These are phyloP conservation scores for Cupressus sempervirens DNA, from an alignment of 75 land plant species.

Conservation along the genomic window DNA sequence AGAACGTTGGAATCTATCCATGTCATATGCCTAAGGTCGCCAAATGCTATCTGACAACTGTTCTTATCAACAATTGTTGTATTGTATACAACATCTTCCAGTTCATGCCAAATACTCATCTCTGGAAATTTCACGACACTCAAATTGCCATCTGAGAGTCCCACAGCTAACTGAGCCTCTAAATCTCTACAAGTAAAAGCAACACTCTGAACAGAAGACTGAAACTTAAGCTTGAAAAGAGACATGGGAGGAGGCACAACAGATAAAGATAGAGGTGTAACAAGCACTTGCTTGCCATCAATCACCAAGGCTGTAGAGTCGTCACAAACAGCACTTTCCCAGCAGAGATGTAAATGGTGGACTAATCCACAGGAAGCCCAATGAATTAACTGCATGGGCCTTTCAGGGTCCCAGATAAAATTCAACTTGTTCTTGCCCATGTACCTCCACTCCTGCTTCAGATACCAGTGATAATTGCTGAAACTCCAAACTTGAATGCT, in stretches of 20 bases:
- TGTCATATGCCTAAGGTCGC: slow-evolving; percentile 45
- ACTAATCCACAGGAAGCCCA: slow-evolving; percentile 76
- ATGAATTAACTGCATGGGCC: slow-evolving; percentile 59
- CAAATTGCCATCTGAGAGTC: slow-evolving; percentile 65
- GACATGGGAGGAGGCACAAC: slow-evolving; percentile 92
- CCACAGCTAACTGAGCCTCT: slow-evolving; percentile 47
- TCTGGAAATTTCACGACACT: slow-evolving; percentile 65
- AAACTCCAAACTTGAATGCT: slow-evolving; percentile 82
- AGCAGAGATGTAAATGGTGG: slow-evolving; percentile 46
- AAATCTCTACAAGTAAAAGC: slow-evolving; percentile 30
- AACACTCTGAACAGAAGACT: slow-evolving; percentile 54
- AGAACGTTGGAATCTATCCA: slow-evolving; percentile 68
- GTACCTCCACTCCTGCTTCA: slow-evolving; percentile 89
- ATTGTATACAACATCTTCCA: slow-evolving; percentile 53
- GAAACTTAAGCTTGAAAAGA: slow-evolving; percentile 63
- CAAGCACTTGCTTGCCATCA: slow-evolving; percentile 58
- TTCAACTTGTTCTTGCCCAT: slow-evolving; percentile 49
- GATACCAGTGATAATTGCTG: slow-evolving; percentile 97
- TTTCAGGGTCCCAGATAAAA: slow-evolving; percentile 82
- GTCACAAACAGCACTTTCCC: slow-evolving; percentile 75
- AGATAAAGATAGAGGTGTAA: slow-evolving; percentile 68
- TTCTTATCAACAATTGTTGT: slow-evolving; percentile 35
- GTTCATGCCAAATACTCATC: slow-evolving; percentile 52
- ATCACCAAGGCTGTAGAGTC: slow-evolving; percentile 76
- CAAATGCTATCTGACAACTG: slow-evolving; percentile 14